phyloP scores from a whole-genome alignment of 805 yeast genomes.

The Komagataella pseudopastoris region DNA sequence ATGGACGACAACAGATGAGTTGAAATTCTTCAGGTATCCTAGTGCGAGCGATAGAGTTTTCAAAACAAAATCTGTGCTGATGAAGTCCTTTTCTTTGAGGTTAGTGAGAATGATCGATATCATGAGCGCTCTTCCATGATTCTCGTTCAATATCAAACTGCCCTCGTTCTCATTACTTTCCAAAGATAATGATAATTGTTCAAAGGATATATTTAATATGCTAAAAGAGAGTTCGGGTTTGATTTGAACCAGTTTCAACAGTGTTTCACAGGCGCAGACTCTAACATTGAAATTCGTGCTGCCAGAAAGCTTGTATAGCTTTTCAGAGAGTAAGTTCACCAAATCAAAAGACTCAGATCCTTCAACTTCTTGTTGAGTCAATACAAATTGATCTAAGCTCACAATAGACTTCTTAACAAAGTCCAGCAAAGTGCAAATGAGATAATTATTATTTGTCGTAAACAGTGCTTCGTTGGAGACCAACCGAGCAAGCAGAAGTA shows the following conservation, averaged over 20 bases:
- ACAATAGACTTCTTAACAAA: conserved; percentile 14
- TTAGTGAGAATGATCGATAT: conserved; percentile 17
- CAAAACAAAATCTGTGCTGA: conserved; percentile 18
- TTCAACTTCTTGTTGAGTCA: conserved; percentile 13
- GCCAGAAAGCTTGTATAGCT: conserved; percentile 22
- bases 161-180: conserved; percentile 15
- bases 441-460: conserved; percentile 1
- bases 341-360: conserved; percentile 7
- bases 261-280: conserved; percentile 23
- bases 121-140: conserved; percentile 17
- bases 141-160: conserved; percentile 12
- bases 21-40: conserved; percentile 17
- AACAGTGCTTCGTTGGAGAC: not conserved
- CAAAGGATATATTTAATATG: conserved; percentile 21
- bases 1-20: conserved; percentile 19
- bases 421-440: conserved; percentile 12
- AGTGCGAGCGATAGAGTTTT: conserved; percentile 15
- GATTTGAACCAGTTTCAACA: conserved; percentile 18
- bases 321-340: conserved; percentile 17
- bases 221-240: conserved; percentile 17
- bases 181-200: conserved; percentile 18
- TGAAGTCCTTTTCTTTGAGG: conserved; percentile 13
- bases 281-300: conserved; percentile 26
- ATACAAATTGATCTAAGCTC: conserved; percentile 17
- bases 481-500: conserved; percentile 11